Base-by-base conservation (phyloP, 129 eudicot genomes). In the Scalesia atractyloides region DNA sequence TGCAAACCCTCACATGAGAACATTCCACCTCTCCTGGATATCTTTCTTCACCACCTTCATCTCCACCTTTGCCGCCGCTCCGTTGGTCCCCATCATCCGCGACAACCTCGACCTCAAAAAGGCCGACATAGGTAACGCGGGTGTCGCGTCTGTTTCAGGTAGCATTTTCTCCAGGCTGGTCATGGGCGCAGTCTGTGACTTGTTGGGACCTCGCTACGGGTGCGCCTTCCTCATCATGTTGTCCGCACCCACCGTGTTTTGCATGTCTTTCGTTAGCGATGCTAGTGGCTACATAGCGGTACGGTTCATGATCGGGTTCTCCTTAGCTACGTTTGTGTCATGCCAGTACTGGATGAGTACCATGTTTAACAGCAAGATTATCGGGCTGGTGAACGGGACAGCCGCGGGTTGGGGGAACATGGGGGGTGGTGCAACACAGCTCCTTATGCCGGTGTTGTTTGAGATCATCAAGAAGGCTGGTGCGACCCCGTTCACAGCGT, bases 401-500 rank as follows among this genome's bases (percentile, higher is more conserved):
- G 92, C 97, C 0, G 97, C 97, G 0, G 97, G 97, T 0, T 91
- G 97, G 97, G 97, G 95, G 36, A 91, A 91, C 71, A 86, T 86
- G 87, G 97, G 96, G 0, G 95, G 95, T 26, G 97, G 97, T 5
- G 95, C 90, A 6, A 88, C 97, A 1, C 97, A 91, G 26, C 85
- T 91, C 0, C 26, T 88, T 11, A 89, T 91, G 97, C 97, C 97
- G 26, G 61, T 91, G 64, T 72, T 90, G 24, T 90, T 75, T 24
- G 97, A 90, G 33, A 68, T 90, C 1, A 90, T 90, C 22, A 58
- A 54, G 57, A 67, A 34, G 60, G 73, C 68, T 0, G 95, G 97
- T 3, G 76, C 95, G 0, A 79, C 94, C 0, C 80, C 97, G 4
- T 90, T 90, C 66, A 82, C 83, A 4, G 97, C 95, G 2, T 85